These are phyloP conservation scores for Lentinula edodes DNA, from an alignment of 768 basidiomycete genomes.

Conservation along the genomic window DNA sequence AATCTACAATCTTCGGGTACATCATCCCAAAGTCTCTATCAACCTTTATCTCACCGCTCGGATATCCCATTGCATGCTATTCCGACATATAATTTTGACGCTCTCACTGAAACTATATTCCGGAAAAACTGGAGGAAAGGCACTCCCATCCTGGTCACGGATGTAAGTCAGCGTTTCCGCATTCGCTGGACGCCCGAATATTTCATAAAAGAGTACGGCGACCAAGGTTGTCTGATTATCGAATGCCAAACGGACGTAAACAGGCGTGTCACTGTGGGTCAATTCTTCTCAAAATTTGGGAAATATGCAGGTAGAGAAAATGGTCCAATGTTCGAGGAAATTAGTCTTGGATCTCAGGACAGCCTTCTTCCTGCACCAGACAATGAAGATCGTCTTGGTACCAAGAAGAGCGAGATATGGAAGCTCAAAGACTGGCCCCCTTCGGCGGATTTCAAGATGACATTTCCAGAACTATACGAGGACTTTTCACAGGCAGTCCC, in stretches of 20 bases:
- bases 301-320: conserved; percentile 44
- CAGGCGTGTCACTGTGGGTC: conserved; percentile 56
- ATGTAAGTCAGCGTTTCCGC: conserved; percentile 54
- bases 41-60: conserved; percentile 5
- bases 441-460: conserved; percentile 74
- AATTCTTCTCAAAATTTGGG: conserved; percentile 81
- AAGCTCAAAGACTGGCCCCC: conserved; percentile 86
- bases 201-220: conserved; percentile 65
- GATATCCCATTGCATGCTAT: conserved; percentile 38
- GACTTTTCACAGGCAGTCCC: conserved; percentile 84
- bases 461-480: conserved; percentile 80
- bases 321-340: background rate
- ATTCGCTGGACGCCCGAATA: conserved; percentile 79
- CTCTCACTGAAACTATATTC: conserved; percentile 58
- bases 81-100: conserved; percentile 36
- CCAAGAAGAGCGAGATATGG: background rate
- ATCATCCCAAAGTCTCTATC: background rate
- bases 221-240: conserved; percentile 62
- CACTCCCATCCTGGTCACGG: conserved; percentile 74
- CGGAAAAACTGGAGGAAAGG: conserved; percentile 67
- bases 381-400: conserved; percentile 25
- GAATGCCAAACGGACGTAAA: conserved; percentile 77
- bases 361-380: background rate
- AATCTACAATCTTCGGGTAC: background rate
- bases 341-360: background rate